Base-by-base conservation (phyloP, 805 yeast species). In the Kodamaea laetipori region DNA sequence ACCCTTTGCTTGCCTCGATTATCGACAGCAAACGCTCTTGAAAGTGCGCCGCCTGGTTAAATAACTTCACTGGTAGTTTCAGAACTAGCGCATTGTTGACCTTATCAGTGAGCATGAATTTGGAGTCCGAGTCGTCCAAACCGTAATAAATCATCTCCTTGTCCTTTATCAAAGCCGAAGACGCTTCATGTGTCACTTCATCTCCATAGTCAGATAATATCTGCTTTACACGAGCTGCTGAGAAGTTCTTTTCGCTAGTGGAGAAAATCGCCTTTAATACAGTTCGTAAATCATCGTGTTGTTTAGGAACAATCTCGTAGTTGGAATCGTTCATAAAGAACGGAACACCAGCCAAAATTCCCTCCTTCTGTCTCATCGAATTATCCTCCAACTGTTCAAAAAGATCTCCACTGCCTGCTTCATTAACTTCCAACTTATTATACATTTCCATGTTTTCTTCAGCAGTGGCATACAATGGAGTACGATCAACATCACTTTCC, bases 281-380 rank as follows among this genome's bases (percentile, higher is more conserved):
- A 1, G 76, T 62, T 46, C 71, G 64, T 1, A 77, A 57, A 13
- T 64, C 60, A 39, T 76, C 74, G 31, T 52, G 43, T 8, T 49
- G 51, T 11, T 48, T 52, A 39, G 39, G n/a, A 3, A 23, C 13
- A 9, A 41, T 36, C 15, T 49, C 47, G 10, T 28, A 43, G n/a
- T 17, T 17, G 3, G 45, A 48, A 10, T 54, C 51, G 6, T 70
- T 57, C 37, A 57, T 65, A 18, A 73, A 64, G 55, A 78, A 84
- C 0, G 76, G 63, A 1, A 68, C 63, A 27, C 67, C 68, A 0
- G 78, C 61, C 38, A 82, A 61, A 19, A 71, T 64, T 8, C 76
- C 76, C 52, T 86, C 90, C 42, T 85, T 77, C 53, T 84, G 89
- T 42, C 84, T 67, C 84, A 86, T 80, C 1, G 95, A 83, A 21